Evolutionary conservation across 805 yeast species (phyloP).

Genomic region (Barnettozyma salicaria): DNA sequence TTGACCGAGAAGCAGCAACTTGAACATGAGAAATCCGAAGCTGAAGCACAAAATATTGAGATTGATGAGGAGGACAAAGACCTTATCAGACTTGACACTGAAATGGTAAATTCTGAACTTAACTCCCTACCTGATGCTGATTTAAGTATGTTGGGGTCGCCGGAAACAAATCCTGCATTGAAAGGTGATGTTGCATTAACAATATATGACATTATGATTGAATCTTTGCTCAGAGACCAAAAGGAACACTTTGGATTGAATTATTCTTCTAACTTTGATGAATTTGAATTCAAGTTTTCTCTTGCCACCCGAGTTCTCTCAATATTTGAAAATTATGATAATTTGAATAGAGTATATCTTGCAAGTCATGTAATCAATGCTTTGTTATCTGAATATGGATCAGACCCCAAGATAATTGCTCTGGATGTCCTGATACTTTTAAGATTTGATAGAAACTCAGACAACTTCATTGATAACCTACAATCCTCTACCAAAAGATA

Average conservation of each 20-base stretch:
- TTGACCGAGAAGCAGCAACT: conserved; percentile 67
- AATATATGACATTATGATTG: conserved; percentile 60
- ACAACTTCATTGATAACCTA: conserved; percentile 50
- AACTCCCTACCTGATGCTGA: conserved; percentile 82
- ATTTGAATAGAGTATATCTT: conserved; percentile 63
- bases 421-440: conserved; percentile 64
- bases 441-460: conserved; percentile 40
- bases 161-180: conserved; percentile 77
- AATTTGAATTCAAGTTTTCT: conserved; percentile 37
- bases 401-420: conserved; percentile 35
- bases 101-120: conserved; percentile 54
- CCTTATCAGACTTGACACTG: conserved; percentile 45
- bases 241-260: conserved; percentile 25
- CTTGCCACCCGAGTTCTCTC: conserved; percentile 40
- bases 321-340: conserved; percentile 59
- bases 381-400: conserved; percentile 38
- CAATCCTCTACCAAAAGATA: conserved; percentile 69
- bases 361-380: conserved; percentile 56
- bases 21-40: conserved; percentile 34
- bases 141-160: conserved; percentile 75
- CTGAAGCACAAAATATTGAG: conserved; percentile 28
- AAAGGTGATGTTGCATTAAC: conserved; percentile 68
- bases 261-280: conserved; percentile 53
- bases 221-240: conserved; percentile 32
- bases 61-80: conserved; percentile 33